Percentiles rank a stretch among this genome's conserved stretches.
These are phyloP conservation scores for Ophiostoma sp. DNA, from an alignment of 2,329 filamentous ascomycete species.

Conservation along the genomic window DNA sequence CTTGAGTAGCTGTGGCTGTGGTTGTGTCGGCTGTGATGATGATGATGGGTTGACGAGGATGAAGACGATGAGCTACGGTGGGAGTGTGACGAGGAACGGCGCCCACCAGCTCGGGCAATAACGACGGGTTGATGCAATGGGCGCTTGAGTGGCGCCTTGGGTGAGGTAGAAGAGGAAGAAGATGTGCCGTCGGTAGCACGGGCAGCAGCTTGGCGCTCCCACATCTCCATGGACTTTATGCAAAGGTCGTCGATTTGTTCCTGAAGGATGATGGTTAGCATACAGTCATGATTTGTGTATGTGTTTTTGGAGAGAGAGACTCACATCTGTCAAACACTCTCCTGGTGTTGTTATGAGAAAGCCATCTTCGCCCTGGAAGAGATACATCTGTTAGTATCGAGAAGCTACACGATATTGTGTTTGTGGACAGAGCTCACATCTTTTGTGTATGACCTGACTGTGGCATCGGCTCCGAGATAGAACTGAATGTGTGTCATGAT, in stretches of 20 bases:
- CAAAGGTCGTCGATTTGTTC: slow-evolving; percentile 66
- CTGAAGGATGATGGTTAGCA: slow-evolving; percentile 38
- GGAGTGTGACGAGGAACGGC: slow-evolving; percentile 29
- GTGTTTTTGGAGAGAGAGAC: slow-evolving; percentile 30
- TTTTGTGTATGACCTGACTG: slow-evolving; percentile 57
- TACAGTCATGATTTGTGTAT: no score
- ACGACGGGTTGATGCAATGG: slow-evolving; percentile 58
- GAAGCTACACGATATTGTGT: not conserved
- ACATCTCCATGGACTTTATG: slow-evolving; percentile 58
- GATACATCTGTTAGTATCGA: not conserved
- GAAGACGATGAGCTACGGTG: slow-evolving; percentile 32
- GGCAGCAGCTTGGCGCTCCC: slow-evolving; percentile 57
- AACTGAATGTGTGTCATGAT: slow-evolving; percentile 60
- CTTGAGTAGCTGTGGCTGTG: not conserved
- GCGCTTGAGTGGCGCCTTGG: slow-evolving; percentile 52
- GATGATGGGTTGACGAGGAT: slow-evolving; percentile 33
- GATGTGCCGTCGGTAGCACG: slow-evolving; percentile 32
- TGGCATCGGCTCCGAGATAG: slow-evolving; percentile 59
- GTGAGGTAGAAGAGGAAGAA: slow-evolving; percentile 43
- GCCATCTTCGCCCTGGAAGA: slow-evolving; percentile 57
- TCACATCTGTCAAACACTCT: slow-evolving; percentile 60
- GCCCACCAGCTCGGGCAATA: slow-evolving; percentile 45
- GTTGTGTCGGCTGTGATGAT: slow-evolving; percentile 27
- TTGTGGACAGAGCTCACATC: slow-evolving; percentile 43
- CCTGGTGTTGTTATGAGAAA: slow-evolving; percentile 61